Base-by-base conservation (phyloP, 805 yeast species). In the Grigorovia transvaalensis region DNA sequence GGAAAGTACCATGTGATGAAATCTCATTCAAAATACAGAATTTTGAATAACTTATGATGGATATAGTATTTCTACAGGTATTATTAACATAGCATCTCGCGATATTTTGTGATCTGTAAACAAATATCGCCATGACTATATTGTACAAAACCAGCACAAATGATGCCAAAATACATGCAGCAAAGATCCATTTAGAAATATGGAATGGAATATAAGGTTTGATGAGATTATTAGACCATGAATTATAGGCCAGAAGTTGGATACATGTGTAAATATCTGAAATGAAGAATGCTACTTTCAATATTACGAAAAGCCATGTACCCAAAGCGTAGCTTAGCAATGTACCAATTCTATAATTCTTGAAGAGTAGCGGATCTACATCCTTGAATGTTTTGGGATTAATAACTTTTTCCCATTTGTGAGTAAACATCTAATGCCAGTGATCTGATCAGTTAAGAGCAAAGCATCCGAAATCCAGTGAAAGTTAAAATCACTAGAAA, bases 251-350 rank as follows among this genome's bases (percentile, higher is more conserved):
- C 57, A 88, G 71, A 43, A 88, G 75, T 58, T 78, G 80, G 53
- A 88, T 68, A 64, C 91, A 80, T 0, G 96, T 87, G 69, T 85
- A 88, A 20, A 87, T 74, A 69, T 88, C 96, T 2, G 85, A 76
- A 1, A 74, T 86, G 49, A 78, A 77, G 52, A 82, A 70, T 1
- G 81, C 74, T 17, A 79, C 63, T 45, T 80, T 72, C 48, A 86
- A 64, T 18, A 77, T 56, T 19, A 78, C 57, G 68, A 66, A 60
- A 7, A 61, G 54, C 62, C 65, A 58, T 8, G 58, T 56, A 19
- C 62, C 52, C 30, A 62, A 48, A 15, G 54, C 48, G 44, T 60
- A 63, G 49, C 54, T 56, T 8, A 60, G 18, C 15, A 60, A 38
- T 1, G 67, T 64, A 44, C 51, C 55, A 35, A 62, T 54, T 41